phyloP scores from a whole-genome alignment of 2,329 filamentous ascomycete genomes.

The Ophiostoma tasmaniense region DNA sequence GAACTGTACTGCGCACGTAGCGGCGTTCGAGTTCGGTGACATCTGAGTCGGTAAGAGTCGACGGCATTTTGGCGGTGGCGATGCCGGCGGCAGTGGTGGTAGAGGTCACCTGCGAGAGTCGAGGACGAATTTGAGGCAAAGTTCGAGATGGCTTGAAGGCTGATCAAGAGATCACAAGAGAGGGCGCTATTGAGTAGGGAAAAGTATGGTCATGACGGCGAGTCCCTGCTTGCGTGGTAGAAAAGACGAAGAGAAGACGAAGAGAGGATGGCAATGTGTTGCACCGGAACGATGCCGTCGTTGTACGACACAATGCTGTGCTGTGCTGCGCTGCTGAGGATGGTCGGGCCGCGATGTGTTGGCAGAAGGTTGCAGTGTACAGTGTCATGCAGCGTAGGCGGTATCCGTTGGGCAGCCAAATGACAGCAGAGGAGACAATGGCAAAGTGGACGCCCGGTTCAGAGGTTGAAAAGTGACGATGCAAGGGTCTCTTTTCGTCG shows the following conservation, averaged over 20 bases:
- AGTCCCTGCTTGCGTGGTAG: background rate
- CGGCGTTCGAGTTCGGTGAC: slow-evolving; percentile 2
- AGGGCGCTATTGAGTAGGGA: background rate
- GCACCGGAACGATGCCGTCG: background rate
- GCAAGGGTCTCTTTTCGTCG: background rate
- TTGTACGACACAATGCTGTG: background rate
- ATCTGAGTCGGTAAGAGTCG: slow-evolving; percentile 34
- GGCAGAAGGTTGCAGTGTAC: background rate
- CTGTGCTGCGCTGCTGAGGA: background rate
- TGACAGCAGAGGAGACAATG: background rate
- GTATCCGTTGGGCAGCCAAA: slow-evolving; percentile 1
- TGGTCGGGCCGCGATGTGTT: slow-evolving; percentile 1
- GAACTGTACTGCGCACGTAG: slow-evolving; percentile 1
- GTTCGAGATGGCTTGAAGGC: background rate
- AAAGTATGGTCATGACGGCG: background rate
- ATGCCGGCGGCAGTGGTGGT: background rate
- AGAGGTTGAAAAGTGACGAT: background rate
- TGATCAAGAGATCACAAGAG: background rate
- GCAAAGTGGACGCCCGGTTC: background rate
- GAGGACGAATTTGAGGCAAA: background rate
- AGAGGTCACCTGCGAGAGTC: background rate
- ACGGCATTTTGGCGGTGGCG: slow-evolving; percentile 27
- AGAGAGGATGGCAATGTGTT: background rate
- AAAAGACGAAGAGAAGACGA: background rate
- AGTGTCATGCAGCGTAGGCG: background rate